phyloP scores from a whole-genome alignment of 352 stramenopile species.

The Phytophthora megakarya region DNA sequence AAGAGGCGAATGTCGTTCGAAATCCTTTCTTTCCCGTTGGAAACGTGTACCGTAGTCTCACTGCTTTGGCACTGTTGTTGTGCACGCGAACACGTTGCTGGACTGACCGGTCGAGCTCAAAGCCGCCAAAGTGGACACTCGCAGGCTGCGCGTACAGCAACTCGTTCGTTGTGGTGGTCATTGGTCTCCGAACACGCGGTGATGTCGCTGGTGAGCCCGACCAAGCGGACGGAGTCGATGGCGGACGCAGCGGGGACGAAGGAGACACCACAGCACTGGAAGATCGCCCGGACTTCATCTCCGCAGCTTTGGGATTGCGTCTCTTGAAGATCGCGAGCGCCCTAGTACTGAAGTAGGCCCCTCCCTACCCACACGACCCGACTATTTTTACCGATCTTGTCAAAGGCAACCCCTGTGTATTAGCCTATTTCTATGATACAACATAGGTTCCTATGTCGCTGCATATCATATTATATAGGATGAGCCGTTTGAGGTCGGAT shows the following conservation, averaged over 20 bases:
- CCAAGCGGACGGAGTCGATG: slow-evolving; percentile 7
- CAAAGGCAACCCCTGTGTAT: no score
- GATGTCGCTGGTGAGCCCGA: slow-evolving; percentile 26
- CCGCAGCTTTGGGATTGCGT: not conserved
- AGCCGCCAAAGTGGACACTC: slow-evolving; percentile 91
- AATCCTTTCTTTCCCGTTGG: slow-evolving; percentile 54
- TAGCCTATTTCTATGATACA: no score
- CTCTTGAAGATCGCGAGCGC: slow-evolving; percentile 9
- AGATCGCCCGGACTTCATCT: slow-evolving; percentile 9
- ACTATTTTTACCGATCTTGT: not conserved
- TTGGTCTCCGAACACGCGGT: slow-evolving; percentile 27
- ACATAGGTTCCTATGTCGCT: no score
- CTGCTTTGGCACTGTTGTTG: slow-evolving; percentile 76
- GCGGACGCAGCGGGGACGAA: slow-evolving; percentile 13
- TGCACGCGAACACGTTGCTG: slow-evolving; percentile 72
- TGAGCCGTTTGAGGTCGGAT: no score
- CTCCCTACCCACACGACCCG: not conserved
- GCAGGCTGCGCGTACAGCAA: slow-evolving; percentile 57
- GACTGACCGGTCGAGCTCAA: slow-evolving; percentile 61
- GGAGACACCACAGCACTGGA: not conserved
- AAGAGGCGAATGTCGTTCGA: slow-evolving; percentile 47
- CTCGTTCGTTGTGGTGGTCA: slow-evolving; percentile 29
- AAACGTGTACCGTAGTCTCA: slow-evolving; percentile 75
- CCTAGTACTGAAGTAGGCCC: no score
- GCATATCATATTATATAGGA: no score